Evolutionary conservation across 768 basidiomycete genomes (phyloP).

Genomic region (Dioszegia aurantiaca): DNA sequence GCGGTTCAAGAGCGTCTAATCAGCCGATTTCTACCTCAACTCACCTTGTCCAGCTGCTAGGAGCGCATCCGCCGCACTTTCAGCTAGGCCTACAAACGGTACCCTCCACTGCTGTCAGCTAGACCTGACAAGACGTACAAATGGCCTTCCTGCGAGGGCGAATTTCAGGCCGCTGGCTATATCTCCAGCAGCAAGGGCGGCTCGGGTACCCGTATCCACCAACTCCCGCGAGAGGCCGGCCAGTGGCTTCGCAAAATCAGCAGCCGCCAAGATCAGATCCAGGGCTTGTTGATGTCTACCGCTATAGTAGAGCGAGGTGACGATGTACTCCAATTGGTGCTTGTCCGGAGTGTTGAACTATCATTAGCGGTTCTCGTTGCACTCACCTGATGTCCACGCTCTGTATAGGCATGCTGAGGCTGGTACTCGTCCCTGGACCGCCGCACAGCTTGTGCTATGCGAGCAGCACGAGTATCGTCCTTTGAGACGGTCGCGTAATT

Average conservation of each 20-base stretch:
- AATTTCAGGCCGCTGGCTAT: constrained; percentile 17
- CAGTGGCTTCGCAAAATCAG: constrained; percentile 19
- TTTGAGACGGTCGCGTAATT: constrained; percentile 15
- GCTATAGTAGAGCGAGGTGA: constrained; percentile 29
- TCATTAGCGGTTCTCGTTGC: background rate
- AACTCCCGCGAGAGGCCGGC: constrained; percentile 28
- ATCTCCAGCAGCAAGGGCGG: constrained; percentile 20
- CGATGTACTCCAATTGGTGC: constrained; percentile 35
- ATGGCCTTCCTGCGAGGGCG: constrained; percentile 14
- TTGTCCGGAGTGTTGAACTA: constrained; percentile 15
- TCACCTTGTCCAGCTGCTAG: constrained; percentile 20
- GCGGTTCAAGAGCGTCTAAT: constrained; percentile 5
- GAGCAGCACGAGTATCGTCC: constrained; percentile 14
- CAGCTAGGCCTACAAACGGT: constrained; percentile 25
- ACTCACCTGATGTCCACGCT: constrained; percentile 29
- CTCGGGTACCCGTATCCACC: constrained; percentile 33
- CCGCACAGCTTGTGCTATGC: constrained; percentile 40
- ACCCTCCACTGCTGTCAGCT: constrained; percentile 29
- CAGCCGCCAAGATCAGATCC: constrained; percentile 16
- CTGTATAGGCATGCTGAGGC: constrained; percentile 39
- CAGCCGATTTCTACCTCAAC: background rate
- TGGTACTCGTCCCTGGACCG: constrained; percentile 40
- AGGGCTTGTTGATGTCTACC: constrained; percentile 23
- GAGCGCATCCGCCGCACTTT: constrained; percentile 27
- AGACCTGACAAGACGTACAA: constrained; percentile 21